Evolutionary conservation across 164 flowering plant species (phyloP).

Genomic region (Protea cynaroides): DNA sequence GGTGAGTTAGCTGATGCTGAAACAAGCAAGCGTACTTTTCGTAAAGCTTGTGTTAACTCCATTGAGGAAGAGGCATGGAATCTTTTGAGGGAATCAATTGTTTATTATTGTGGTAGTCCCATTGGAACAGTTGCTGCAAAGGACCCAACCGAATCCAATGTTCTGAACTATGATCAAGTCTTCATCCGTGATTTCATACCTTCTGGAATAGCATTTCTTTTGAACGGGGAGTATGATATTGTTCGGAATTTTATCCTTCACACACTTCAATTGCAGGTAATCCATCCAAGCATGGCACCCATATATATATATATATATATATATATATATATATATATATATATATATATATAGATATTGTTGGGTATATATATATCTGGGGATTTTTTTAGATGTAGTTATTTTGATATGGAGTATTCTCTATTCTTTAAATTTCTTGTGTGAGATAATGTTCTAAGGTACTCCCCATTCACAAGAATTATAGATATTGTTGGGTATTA

Average conservation of each 20-base stretch:
- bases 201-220: conserved; percentile 74
- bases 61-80: conserved; percentile 83
- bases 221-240: conserved; percentile 81
- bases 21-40: conserved; percentile 6
- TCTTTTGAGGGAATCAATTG: conserved; percentile 47
- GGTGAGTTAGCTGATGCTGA: conserved; percentile 17
- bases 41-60: conserved; percentile 16
- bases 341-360: too few relatives aligned
- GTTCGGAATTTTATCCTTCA: conserved; percentile 74
- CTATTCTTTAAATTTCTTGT: background rate
- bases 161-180: conserved; percentile 72
- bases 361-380: background rate
- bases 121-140: conserved; percentile 80
- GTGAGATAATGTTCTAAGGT: background rate
- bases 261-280: conserved; percentile 84
- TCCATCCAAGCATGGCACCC: too few relatives aligned
- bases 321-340: too few relatives aligned
- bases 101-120: conserved; percentile 63
- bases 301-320: too few relatives aligned
- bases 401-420: background rate
- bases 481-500: background rate
- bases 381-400: background rate
- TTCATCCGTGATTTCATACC: conserved; percentile 81
- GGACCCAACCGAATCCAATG: conserved; percentile 38
- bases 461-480: background rate